Base-by-base conservation (phyloP, 2,329 filamentous ascomycete genomes). In the Chrysosporium keratinophilum region DNA sequence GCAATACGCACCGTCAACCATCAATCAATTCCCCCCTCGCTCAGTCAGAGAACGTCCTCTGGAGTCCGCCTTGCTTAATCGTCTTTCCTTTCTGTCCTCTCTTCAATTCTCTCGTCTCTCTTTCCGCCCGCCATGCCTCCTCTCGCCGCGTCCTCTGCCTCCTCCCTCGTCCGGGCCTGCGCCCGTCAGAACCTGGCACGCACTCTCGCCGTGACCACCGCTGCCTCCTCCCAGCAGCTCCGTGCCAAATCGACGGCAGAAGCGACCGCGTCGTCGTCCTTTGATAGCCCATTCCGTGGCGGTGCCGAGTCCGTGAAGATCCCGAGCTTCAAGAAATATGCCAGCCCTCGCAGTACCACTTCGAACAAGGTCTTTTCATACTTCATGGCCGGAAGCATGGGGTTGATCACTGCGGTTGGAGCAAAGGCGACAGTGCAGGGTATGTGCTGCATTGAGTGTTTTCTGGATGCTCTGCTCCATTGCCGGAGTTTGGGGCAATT, bases 341-440 rank as follows among this genome's bases (percentile, higher is more conserved):
- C 83, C 74, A 84, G 81, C 73, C 83, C 82, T 70, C 76, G 76
- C 61, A 74, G 75, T 63, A 78, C 84, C 71, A 79, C 76, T 62
- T 78, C 78, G 67, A 95, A 95, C 76, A 85, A 90, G 78, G 77
- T 95, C 63, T 93, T 95, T 73, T 83, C 84, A 67, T 98, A 98
- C 81, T 97, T 98, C 76, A 95, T 97, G 88, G 93, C 95, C 62
- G 93, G 93, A 66, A 84, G 88, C 54, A 85, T 98, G 80, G 93
- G 93, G 69, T 85, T 93, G 67, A 79, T 97, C 70, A 83, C 86
- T 61, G 91, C 91, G 56, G 86, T 93, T 62, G 91, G 91, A 68
- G 93, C 91, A 70, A 98, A 98, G 85, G 88, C 87, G 65, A 97
- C 93, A 61, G 88, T 98, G 63, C 88, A 96, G 80, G 91, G 93